A percentile compares a stretch with the other conserved stretches of the same genome.
Evolutionary conservation across 768 basidiomycete genomes (phyloP).

Genomic region (Panellus pusillus): DNA sequence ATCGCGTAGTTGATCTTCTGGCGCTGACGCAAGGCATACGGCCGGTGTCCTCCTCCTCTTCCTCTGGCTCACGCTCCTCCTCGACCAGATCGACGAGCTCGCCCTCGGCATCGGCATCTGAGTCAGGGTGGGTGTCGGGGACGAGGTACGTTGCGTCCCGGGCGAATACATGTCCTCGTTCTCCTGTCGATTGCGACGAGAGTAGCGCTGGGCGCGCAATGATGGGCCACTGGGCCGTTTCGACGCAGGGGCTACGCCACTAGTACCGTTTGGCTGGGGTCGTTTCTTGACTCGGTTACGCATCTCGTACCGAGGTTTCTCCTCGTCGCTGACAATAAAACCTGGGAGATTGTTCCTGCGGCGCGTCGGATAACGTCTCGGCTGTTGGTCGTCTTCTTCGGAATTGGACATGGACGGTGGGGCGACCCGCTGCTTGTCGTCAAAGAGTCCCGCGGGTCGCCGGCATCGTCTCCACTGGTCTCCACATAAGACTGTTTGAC

Average conservation of each 20-base stretch:
- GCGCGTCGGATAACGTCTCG: constrained; percentile 21
- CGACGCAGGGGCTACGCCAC: constrained; percentile 15
- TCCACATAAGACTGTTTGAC: constrained; percentile 44
- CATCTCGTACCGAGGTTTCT: constrained; percentile 40
- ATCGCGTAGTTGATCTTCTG: constrained; percentile 77
- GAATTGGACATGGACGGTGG: constrained; percentile 6
- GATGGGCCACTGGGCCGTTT: constrained; percentile 14
- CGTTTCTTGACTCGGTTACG: constrained; percentile 38
- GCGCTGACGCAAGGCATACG: constrained; percentile 68
- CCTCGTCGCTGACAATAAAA: constrained; percentile 47
- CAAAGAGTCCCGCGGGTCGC: constrained; percentile 29
- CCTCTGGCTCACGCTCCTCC: constrained; percentile 43
- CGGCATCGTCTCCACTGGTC: constrained; percentile 45
- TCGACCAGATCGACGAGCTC: constrained; percentile 39
- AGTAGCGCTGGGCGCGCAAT: constrained; percentile 34
- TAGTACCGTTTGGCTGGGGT: constrained; percentile 11
- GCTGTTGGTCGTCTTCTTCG: constrained; percentile 24
- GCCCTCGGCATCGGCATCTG: constrained; percentile 33
- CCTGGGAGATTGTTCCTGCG: constrained; percentile 28
- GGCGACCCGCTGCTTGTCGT: constrained; percentile 19
- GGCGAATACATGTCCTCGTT: constrained; percentile 54
- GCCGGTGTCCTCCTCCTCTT: constrained; percentile 53
- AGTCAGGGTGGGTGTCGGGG: constrained; percentile 40
- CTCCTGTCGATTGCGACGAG: constrained; percentile 49
- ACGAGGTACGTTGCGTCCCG: constrained; percentile 48